These are phyloP conservation scores for Erythrophleum fordii DNA, from an alignment of 306 rosid species.

Conservation along the genomic window DNA sequence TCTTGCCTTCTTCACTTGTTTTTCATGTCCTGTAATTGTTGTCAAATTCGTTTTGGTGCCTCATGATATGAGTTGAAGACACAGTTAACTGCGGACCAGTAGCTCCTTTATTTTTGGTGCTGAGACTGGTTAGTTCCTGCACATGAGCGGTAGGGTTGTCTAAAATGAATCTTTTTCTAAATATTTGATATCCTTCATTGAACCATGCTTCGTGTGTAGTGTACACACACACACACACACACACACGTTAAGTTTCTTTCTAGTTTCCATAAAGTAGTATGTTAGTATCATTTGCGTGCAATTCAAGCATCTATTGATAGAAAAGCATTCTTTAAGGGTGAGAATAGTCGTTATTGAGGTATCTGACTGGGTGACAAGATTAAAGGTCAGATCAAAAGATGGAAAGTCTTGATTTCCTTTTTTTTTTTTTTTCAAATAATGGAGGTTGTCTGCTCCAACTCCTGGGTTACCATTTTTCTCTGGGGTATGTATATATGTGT, in stretches of 20 bases:
- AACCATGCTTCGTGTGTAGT: too few relatives aligned
- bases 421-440: too few relatives aligned
- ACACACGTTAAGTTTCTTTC: not conserved
- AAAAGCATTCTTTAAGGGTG: not conserved
- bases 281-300: slow-evolving; percentile 12
- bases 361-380: not conserved
- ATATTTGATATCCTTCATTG: not conserved
- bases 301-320: not conserved
- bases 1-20: not conserved
- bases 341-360: not conserved
- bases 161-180: not conserved
- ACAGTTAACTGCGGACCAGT: not conserved
- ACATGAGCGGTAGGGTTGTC: not conserved
- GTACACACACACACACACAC: too few relatives aligned
- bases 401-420: not conserved
- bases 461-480: too few relatives aligned
- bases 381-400: not conserved
- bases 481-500: not conserved
- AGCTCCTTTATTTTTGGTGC: not conserved
- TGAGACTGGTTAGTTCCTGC: not conserved
- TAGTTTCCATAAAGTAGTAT: too few relatives aligned
- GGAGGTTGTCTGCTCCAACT: not conserved
- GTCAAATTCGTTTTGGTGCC: slow-evolving; percentile 9
- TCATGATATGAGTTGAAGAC: slow-evolving; percentile 10
- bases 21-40: slow-evolving; percentile 16